Base-by-base conservation (phyloP, 2,329 filamentous ascomycete species). In the Coccinonectria pachysandricola region DNA sequence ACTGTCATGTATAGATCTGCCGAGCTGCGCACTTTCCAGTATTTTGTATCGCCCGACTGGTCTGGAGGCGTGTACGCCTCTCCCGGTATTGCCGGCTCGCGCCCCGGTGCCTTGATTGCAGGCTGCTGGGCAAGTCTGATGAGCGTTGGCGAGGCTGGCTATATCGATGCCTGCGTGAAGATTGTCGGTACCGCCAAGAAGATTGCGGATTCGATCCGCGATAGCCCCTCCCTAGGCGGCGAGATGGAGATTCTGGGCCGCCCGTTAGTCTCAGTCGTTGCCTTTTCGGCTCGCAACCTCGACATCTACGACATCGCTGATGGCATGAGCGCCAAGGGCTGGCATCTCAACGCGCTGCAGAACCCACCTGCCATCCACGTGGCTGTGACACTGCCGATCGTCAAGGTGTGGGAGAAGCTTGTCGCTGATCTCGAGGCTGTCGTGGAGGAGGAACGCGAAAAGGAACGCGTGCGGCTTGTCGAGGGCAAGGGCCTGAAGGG, bases 21-120 rank as follows among this genome's bases (percentile, higher is more conserved):
- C 17, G 62, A 71, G 23, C 71, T 92, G 40, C 76, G 91, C 42
- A 75, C 75, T 31, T 88, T 94, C 57, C 91, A 98, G 58, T 98
- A 98, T 67, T 98, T 94, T 57, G 79, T 98, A 52, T 84, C 79
- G 16, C 80, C 91, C 6, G 83, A 93, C 58, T 98, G 91, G 91
- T 77, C 81, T 7, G 91, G 91, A 33, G 91, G 91, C 45, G 86
- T 98, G 7, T 98, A 98, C 55, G 91, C 86, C 20, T 93, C 83
- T 2, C 91, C 91, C 0, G 82, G 80, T 5, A 82, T 96, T 27
- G 88, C 91, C 1, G 91, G 91, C 5, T 93, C 84, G 1, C 76
- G 91, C 1, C 88, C 91, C 0, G 91, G 91, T 23, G 87, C 91
- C 2, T 67, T 98, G 30, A 98, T 98, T 40, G 91, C 91, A 1